Evolutionary conservation across 2,329 filamentous ascomycete species (phyloP).

Genomic region (Alternaria brassicae): DNA sequence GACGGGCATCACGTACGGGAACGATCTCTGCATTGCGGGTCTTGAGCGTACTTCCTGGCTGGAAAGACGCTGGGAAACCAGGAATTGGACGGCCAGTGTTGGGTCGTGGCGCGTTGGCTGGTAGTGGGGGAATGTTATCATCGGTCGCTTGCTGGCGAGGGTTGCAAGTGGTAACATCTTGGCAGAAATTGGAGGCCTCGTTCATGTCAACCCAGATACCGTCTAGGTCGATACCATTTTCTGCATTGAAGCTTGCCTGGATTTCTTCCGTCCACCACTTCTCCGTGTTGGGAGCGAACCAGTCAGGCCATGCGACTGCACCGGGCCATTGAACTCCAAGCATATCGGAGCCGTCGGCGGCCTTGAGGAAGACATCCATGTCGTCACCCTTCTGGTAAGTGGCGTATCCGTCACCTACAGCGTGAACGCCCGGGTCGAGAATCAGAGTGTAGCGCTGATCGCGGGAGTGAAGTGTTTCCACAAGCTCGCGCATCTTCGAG

Average conservation of each 20-base stretch:
- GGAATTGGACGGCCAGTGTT: constrained; percentile 69
- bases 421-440: constrained; percentile 69
- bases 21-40: not conserved
- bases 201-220: constrained; percentile 67
- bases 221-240: constrained; percentile 75
- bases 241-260: constrained; percentile 66
- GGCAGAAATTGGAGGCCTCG: constrained; percentile 50
- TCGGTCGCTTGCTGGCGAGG: constrained; percentile 48
- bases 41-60: constrained; percentile 56
- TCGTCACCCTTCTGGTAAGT: constrained; percentile 69
- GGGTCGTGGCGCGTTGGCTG: constrained; percentile 61
- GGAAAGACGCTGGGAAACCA: constrained; percentile 72
- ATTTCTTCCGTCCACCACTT: constrained; percentile 76
- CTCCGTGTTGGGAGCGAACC: constrained; percentile 71
- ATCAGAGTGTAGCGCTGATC: constrained; percentile 78
- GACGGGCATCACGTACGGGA: not conserved
- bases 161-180: constrained; percentile 55
- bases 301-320: constrained; percentile 75
- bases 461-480: constrained; percentile 69
- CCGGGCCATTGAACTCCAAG: constrained; percentile 80
- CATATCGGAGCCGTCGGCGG: constrained; percentile 62
- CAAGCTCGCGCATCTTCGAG: constrained; percentile 68
- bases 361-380: constrained; percentile 62
- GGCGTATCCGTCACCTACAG: constrained; percentile 59
- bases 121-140: constrained; percentile 64